Evolutionary conservation across 2,329 filamentous ascomycete genomes (phyloP).

Genomic region (Colletotrichum noveboracense): DNA sequence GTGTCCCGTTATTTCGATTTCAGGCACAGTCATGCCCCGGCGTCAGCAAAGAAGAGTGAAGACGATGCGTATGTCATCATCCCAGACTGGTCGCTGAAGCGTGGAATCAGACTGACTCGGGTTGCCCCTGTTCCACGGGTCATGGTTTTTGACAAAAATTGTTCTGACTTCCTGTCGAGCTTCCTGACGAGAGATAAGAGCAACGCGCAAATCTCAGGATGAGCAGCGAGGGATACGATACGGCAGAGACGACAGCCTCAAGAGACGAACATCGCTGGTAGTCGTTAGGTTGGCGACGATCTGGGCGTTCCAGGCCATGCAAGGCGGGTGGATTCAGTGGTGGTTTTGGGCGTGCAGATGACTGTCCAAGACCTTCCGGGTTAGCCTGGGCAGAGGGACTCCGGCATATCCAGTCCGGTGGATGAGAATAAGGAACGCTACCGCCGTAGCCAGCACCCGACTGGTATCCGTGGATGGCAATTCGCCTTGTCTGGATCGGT

Average conservation of each 20-base stretch:
- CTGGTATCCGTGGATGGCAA: not conserved
- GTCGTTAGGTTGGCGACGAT: not conserved
- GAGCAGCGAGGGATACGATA: not conserved
- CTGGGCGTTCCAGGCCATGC: slow-evolving; percentile 5
- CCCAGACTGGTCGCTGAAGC: not conserved
- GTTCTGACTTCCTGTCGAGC: not conserved
- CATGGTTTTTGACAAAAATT: not conserved
- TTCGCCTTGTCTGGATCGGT: not conserved
- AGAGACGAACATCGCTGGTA: not conserved
- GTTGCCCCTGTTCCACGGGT: not conserved
- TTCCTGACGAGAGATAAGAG: not conserved
- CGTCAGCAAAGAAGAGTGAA: not conserved
- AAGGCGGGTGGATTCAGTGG: not conserved
- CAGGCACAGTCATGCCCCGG: not conserved
- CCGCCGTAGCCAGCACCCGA: not conserved
- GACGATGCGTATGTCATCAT: not conserved
- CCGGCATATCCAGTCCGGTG: not conserved
- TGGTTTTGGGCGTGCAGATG: not conserved
- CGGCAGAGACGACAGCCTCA: not conserved
- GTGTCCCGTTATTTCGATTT: not conserved
- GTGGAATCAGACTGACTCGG: slow-evolving; percentile 10
- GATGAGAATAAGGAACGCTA: not conserved
- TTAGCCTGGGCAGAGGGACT: not conserved
- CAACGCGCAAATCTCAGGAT: not conserved
- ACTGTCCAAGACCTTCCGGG: not conserved